These are phyloP conservation scores for Hypoxylon crocopeplum DNA, from an alignment of 495 filamentous ascomycete species.

Conservation along the genomic window DNA sequence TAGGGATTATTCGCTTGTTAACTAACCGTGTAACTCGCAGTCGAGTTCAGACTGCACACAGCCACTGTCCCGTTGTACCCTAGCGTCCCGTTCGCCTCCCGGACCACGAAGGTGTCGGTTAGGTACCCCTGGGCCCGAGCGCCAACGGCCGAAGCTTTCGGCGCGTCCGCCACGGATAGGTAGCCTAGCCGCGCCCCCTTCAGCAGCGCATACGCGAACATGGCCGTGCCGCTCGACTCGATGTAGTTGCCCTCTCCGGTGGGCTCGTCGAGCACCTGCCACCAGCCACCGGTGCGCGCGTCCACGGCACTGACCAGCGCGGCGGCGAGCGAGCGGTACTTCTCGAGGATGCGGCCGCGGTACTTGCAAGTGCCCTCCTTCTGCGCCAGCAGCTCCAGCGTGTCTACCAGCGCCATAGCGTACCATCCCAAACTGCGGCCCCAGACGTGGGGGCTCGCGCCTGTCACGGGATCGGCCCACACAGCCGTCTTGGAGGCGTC, in stretches of 20 bases:
- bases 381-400: constrained; percentile 54
- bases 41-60: constrained; percentile 58
- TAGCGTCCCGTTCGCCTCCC: constrained; percentile 48
- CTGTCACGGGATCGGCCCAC: constrained; percentile 63
- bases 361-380: constrained; percentile 32
- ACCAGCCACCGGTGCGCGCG: constrained; percentile 59
- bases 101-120: constrained; percentile 50
- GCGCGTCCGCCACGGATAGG: constrained; percentile 31
- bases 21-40: constrained; percentile 54
- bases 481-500: constrained; percentile 57
- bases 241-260: constrained; percentile 62
- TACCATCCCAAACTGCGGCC: constrained; percentile 67
- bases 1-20: background rate
- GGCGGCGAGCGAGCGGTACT: constrained; percentile 38
- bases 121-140: constrained; percentile 50
- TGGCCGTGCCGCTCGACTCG: constrained; percentile 64
- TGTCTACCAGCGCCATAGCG: constrained; percentile 62
- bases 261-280: constrained; percentile 60
- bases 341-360: constrained; percentile 16
- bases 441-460: constrained; percentile 64
- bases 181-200: constrained; percentile 61
- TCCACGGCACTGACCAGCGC: constrained; percentile 48
- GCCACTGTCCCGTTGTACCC: constrained; percentile 54
- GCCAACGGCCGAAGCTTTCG: constrained; percentile 35
- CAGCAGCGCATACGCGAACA: constrained; percentile 65